phyloP scores from a whole-genome alignment of 192 early-diverging fungal species.

The Gigaspora rosea region DNA sequence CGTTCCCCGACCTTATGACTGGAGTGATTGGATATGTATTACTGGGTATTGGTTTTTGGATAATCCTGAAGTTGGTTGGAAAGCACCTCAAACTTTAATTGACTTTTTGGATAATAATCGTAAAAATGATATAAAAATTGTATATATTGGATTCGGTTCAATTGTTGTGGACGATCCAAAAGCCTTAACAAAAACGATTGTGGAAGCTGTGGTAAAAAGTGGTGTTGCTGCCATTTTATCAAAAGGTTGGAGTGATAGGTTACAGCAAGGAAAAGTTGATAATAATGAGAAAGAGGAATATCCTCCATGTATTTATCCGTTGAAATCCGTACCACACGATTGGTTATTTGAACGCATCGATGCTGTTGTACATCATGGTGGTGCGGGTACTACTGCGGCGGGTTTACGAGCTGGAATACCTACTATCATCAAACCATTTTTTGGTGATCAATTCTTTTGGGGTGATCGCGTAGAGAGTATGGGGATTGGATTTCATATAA shows the following conservation, averaged over 20 bases:
- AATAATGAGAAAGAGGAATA: constrained; percentile 41
- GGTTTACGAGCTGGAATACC: constrained; percentile 73
- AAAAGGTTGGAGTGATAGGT: constrained; percentile 71
- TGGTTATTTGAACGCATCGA: constrained; percentile 70
- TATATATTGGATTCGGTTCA: constrained; percentile 82
- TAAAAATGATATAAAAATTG: constrained; percentile 41
- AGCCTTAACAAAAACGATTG: constrained; percentile 59
- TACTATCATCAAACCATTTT: constrained; percentile 73
- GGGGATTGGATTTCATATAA: constrained; percentile 60
- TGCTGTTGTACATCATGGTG: constrained; percentile 78
- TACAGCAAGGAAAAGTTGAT: constrained; percentile 38
- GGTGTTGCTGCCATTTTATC: constrained; percentile 69
- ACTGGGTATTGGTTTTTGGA: constrained; percentile 79
- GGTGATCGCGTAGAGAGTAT: constrained; percentile 65
- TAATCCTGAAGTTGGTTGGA: constrained; percentile 61
- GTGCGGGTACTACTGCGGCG: constrained; percentile 74
- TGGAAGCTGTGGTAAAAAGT: constrained; percentile 62
- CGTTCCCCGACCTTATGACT: constrained; percentile 63
- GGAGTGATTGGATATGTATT: constrained; percentile 69
- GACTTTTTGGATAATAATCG: constrained; percentile 57
- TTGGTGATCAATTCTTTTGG: constrained; percentile 75
- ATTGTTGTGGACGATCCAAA: constrained; percentile 74
- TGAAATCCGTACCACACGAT: constrained; percentile 74
- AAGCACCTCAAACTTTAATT: constrained; percentile 52
- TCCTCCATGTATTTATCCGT: constrained; percentile 54